A percentile compares a stretch with the other conserved stretches of the same genome.
phyloP scores from a whole-genome alignment of 169 alveolate species.

The Eimeria sp. region DNA sequence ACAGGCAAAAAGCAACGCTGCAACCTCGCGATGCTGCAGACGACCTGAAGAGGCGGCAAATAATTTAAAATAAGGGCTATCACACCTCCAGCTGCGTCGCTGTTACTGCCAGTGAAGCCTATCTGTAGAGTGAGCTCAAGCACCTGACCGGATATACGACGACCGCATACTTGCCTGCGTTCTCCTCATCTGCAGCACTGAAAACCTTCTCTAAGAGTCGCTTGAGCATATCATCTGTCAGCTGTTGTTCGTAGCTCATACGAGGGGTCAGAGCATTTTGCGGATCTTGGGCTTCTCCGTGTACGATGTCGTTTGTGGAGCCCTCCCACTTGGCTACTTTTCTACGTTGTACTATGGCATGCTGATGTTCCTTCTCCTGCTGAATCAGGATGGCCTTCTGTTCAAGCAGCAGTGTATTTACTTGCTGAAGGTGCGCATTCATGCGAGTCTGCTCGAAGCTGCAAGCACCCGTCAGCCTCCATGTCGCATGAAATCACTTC shows the following conservation, averaged over 20 bases:
- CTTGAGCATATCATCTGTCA: conserved; percentile 19
- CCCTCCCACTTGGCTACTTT: conserved; percentile 54
- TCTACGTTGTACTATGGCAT: conserved; percentile 1
- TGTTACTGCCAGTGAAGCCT: background rate
- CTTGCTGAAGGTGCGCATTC: conserved; percentile 33
- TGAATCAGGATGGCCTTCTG: conserved; percentile 55
- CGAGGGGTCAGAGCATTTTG: conserved; percentile 67
- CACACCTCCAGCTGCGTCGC: background rate
- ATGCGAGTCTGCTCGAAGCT: conserved; percentile 79
- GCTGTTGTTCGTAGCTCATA: conserved; percentile 70
- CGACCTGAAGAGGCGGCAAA: conserved; percentile 35
- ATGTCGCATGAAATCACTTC: background rate
- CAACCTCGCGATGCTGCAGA: conserved; percentile 70
- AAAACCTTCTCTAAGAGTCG: conserved; percentile 70
- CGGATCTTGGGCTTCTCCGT: conserved; percentile 4
- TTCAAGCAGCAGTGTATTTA: conserved; percentile 48
- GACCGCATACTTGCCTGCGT: conserved; percentile 34
- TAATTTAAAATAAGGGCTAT: background rate
- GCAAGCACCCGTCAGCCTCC: background rate
- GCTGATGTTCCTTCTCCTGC: conserved; percentile 32
- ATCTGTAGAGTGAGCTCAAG: background rate
- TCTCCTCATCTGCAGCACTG: conserved; percentile 76
- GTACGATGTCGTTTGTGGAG: background rate
- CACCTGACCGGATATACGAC: too few species aligned
- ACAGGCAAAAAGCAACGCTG: conserved; percentile 73